Base-by-base conservation (phyloP, 2,329 filamentous ascomycete genomes). In the Camillea tinctor region DNA sequence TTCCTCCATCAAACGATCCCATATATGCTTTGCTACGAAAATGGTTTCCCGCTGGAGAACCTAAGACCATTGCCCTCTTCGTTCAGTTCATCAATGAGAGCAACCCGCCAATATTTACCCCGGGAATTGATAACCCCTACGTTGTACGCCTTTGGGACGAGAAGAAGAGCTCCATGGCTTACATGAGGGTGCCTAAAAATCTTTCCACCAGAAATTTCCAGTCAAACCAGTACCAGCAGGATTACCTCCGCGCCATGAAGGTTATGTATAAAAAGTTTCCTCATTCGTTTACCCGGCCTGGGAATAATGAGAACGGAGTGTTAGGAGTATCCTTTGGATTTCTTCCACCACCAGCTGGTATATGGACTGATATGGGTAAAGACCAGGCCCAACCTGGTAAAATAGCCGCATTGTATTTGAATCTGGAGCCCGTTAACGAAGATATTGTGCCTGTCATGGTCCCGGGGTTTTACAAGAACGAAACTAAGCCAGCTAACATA, bases 171-270 rank as follows among this genome's bases (percentile, higher is more conserved):
- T 60, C 63, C 3, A 60, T 67, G 54, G 59, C 61, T 21, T 71
- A 71, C 49, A 71, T 71, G 69, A 68, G 60, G 36, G 51, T 66
- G 1, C 68, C 68, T 13, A 8, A 21, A 6, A 7, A 8, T 1
- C 26, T 22, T 1, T 53, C 67, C 5, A 1, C 19, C 1, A 0
- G 13, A 11, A 51, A 50, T 1, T 59, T 64, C 26, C 64, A 60
- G 50, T 40, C 62, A 22, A 69, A 69, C 20, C 68, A 70, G 19
- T 65, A 66, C 23, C 56, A 50, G 20, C n/a, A 8, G 4, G 65
- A 69, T 21, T 70, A 69, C 52, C 22, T 19, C 23, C 52, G 55
- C 11, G 62, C 64, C 2, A 66, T 71, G 58, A 50, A 57, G n/a
- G 17, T 58, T 19, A 56, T 69, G 20, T 61, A 56, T 23, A 57